Base-by-base conservation (phyloP, 176 grass and related monocot genomes). In the Ananas comosus region DNA sequence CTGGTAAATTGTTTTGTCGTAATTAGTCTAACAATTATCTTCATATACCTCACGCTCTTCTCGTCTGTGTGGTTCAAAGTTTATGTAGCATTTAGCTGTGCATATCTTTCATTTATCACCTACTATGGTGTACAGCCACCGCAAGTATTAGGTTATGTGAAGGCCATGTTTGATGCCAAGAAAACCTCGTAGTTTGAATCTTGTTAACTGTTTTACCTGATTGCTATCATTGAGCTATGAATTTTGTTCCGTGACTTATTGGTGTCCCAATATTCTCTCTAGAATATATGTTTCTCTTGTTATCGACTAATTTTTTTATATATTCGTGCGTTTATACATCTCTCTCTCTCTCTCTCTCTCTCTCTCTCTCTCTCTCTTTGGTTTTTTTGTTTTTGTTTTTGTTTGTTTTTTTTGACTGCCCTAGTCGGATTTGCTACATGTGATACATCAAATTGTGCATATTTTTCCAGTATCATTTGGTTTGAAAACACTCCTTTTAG, bases 51-150 rank as follows among this genome's bases (percentile, higher is more conserved):
- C 4, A 92, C 84, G 4, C 53, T 92, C 42, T 88, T 87, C 48
- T 88, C 76, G 4, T 92, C 86, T 49, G 10, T 83, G 59, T 86
- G 79, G 84, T 90, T 99, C 86, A 99, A 88, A 74, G 22, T 99
- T 64, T 99, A 90, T 11, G 84, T 86, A 28, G 87, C 11, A 19
- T 88, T 76, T 63, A 90, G 89, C 77, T 82, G 71, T 50, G 50
- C n/a, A 17, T 88, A 75, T 14, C 86, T 99, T 67, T 86, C 94
- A 12, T 64, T 80, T 21, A 47, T 81, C 1, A 93, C 94, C 3
- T 71, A 75, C 66, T 99, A 85, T 68, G 51, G 66, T 48, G 56
- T 93, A 53, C 84, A 90, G n/a, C 66, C 79, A 10, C 90, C 84
- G 10, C 75, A 83, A 68, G 59, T 93, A 27, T 4, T 85, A 21